A percentile compares a stretch with the other conserved stretches of the same genome.
Conservation (phyloP, 805 yeast genomes). For the Starmerella bacillaris region DNA sequence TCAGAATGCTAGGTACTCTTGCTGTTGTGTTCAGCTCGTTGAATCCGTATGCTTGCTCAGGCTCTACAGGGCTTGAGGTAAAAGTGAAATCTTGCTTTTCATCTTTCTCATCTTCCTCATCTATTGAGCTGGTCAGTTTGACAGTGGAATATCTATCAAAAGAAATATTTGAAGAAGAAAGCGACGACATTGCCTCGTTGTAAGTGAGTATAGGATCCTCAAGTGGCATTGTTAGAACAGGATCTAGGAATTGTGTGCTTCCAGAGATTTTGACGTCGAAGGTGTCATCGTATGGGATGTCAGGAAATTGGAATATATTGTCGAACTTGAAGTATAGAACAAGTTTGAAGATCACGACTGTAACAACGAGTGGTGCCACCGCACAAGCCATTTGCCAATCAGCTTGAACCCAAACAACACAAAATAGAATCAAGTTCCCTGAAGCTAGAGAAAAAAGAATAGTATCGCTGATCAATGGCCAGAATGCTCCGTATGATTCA, state of each 20-base stretch:
- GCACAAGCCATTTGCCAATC: conserved; percentile 22
- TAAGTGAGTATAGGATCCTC: no score
- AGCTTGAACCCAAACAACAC: conserved; percentile 25
- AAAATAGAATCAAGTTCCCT: conserved; percentile 24
- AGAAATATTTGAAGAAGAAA: no score
- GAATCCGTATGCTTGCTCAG: no score
- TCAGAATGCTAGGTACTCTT: no score
- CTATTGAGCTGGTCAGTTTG: no score
- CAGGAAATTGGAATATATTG: conserved; percentile 10
- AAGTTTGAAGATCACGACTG: conserved; percentile 21
- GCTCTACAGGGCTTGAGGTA: no score
- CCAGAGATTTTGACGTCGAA: neutral
- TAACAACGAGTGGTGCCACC: conserved; percentile 19
- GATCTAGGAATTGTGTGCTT: neutral
- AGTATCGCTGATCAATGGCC: conserved; percentile 23
- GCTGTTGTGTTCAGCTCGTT: no score
- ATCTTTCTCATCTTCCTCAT: no score
- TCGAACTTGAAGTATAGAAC: conserved; percentile 10
- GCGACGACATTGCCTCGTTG: no score
- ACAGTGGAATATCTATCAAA: no score
- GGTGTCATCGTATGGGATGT: neutral
- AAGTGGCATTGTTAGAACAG: neutral
- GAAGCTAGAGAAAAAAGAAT: conserved; percentile 21
- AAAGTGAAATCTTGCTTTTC: no score
- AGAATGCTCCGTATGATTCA: conserved; percentile 24